A percentile compares a stretch with the other conserved stretches of the same genome.
These are phyloP conservation scores for Silene conica DNA, from an alignment of 148 eudicot genomes.

Conservation along the genomic window DNA sequence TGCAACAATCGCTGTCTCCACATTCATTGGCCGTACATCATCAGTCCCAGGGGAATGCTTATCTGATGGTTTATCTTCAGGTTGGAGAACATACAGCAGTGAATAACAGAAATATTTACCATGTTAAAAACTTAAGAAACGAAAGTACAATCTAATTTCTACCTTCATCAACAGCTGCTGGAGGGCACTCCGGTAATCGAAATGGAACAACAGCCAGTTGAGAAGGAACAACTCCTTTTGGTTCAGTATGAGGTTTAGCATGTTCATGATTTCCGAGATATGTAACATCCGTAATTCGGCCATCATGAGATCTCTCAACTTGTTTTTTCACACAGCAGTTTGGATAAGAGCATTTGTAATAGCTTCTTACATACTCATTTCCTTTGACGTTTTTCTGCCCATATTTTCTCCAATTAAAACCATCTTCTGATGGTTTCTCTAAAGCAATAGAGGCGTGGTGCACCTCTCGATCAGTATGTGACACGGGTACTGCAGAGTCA, in stretches of 20 bases:
- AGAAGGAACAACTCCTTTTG: constrained; percentile 31
- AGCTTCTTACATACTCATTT: constrained; percentile 71
- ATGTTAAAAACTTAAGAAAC: constrained; percentile 9
- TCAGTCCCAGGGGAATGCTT: constrained; percentile 30
- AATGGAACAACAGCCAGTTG: constrained; percentile 38
- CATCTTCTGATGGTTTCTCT: constrained; percentile 77
- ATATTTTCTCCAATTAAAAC: constrained; percentile 96
- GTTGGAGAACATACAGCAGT: constrained; percentile 24
- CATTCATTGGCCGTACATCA: constrained; percentile 28
- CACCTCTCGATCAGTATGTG: constrained; percentile 38
- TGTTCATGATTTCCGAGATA: constrained; percentile 80
- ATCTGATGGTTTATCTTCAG: constrained; percentile 39
- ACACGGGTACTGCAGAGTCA: constrained; percentile 30
- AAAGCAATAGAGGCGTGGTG: constrained; percentile 34
- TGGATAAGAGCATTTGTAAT: constrained; percentile 84
- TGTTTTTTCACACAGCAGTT: constrained; percentile 80
- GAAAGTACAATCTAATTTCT: constrained; percentile 13
- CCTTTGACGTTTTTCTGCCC: constrained; percentile 92
- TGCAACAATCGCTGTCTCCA: constrained; percentile 27
- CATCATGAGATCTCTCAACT: constrained; percentile 74
- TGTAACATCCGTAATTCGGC: constrained; percentile 60
- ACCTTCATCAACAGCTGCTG: constrained; percentile 46
- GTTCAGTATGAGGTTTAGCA: constrained; percentile 57
- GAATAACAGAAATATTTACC: constrained; percentile 13
- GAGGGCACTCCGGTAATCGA: constrained; percentile 29